These are phyloP conservation scores for Peniophora sp. DNA, from an alignment of 1,284 basidiomycete genomes.

Conservation along the genomic window DNA sequence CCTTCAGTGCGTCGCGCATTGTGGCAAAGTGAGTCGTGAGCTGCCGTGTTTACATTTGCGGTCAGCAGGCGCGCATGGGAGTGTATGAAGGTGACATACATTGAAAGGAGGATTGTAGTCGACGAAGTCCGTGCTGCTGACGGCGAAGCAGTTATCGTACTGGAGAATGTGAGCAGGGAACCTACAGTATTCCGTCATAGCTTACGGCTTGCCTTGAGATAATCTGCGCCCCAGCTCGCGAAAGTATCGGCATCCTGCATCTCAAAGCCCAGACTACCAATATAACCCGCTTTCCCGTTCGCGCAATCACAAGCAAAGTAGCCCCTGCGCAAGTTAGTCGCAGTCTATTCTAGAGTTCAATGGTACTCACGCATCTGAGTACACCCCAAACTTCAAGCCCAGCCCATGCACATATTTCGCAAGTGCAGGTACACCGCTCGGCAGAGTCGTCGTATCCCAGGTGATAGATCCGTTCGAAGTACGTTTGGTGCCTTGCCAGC, in stretches of 20 bases:
- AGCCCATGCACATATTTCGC: conserved; percentile 27
- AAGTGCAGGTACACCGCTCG: conserved; percentile 31
- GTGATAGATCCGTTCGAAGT: conserved; percentile 32
- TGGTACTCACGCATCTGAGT: conserved; percentile 33
- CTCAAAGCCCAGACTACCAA: conserved; percentile 37
- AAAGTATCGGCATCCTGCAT: conserved; percentile 33
- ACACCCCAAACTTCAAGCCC: conserved; percentile 32
- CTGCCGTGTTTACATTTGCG: conserved; percentile 13
- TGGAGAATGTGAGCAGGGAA: conserved; percentile 12
- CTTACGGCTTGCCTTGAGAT: conserved; percentile 24
- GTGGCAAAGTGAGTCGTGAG: conserved; percentile 28
- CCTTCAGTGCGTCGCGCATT: conserved; percentile 43
- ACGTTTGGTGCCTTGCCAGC: conserved; percentile 35
- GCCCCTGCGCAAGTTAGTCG: conserved; percentile 21
- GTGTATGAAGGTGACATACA: not conserved
- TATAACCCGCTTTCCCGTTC: conserved; percentile 32
- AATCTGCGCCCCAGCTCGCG: conserved; percentile 40
- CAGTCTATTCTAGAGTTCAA: not conserved
- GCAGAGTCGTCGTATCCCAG: conserved; percentile 31
- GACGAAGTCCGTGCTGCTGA: conserved; percentile 36
- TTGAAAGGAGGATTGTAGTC: conserved; percentile 25
- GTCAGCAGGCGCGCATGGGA: not conserved
- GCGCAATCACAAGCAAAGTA: conserved; percentile 35
- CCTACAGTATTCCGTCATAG: too few relatives aligned
- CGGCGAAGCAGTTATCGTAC: conserved; percentile 43